These are phyloP conservation scores for Falciphora oryzae DNA, from an alignment of 2,329 filamentous ascomycete species.

Conservation along the genomic window DNA sequence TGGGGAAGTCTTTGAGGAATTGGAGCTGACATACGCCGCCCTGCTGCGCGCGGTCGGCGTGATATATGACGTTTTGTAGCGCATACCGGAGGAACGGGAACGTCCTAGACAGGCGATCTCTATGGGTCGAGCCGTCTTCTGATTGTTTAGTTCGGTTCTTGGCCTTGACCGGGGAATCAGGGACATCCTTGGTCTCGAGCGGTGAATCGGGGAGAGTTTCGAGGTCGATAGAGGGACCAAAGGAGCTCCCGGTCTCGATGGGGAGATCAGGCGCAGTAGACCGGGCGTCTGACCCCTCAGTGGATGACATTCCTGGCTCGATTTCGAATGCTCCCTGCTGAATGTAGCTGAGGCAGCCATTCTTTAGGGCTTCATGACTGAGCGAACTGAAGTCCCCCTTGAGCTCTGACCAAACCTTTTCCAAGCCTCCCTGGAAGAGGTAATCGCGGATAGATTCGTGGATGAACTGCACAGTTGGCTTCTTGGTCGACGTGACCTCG, in stretches of 20 bases:
- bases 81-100: constrained; percentile 44
- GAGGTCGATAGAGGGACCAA: background rate
- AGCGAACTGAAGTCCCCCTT: constrained; percentile 22
- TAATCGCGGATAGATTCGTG: constrained; percentile 46
- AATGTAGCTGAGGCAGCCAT: constrained; percentile 37
- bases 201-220: background rate
- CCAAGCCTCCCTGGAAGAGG: constrained; percentile 29
- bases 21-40: constrained; percentile 20
- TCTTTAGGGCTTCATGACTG: constrained; percentile 38
- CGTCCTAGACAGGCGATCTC: constrained; percentile 2
- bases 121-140: background rate
- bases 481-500: constrained; percentile 30
- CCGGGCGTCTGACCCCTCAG: too few species aligned
- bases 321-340: background rate
- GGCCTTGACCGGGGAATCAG: too few species aligned
- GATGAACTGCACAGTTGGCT: constrained; percentile 43
- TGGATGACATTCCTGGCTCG: background rate
- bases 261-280: too few species aligned
- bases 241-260: background rate
- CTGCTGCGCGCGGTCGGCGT: constrained; percentile 31
- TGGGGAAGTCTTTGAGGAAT: constrained; percentile 26
- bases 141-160: background rate
- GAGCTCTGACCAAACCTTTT: constrained; percentile 27
- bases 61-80: constrained; percentile 31
- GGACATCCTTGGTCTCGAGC: too few species aligned